phyloP scores from a whole-genome alignment of 2,329 filamentous ascomycete species.

The Fusarium succisae region DNA sequence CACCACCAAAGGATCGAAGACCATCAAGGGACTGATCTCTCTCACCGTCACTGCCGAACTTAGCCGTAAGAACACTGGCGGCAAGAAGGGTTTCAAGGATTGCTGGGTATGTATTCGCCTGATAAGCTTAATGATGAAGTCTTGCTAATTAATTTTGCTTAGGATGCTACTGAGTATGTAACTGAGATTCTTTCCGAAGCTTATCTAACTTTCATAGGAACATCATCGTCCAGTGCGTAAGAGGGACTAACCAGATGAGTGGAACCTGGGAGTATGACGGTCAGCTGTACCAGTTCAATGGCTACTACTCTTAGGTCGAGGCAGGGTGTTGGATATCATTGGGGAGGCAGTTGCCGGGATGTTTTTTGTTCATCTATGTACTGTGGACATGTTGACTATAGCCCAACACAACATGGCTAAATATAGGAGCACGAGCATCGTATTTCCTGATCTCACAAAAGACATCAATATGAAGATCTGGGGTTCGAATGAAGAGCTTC shows the following conservation, averaged over 20 bases:
- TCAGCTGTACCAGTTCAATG: not conserved
- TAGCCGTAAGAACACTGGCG: not conserved
- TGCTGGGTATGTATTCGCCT: not conserved
- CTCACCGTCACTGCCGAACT: not conserved
- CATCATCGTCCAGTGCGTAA: not conserved
- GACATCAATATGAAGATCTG: too few relatives aligned
- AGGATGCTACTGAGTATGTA: conserved; percentile 1
- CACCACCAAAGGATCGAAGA: not conserved
- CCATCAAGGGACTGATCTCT: not conserved
- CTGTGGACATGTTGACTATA: rapidly evolving
- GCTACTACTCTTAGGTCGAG: not conserved
- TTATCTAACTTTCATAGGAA: not conserved
- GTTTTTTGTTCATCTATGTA: rapidly evolving
- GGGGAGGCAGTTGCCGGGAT: not conserved
- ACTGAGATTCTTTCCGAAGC: rapidly evolving
- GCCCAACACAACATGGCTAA: rapidly evolving
- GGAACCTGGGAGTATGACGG: not conserved
- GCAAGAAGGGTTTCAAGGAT: not conserved
- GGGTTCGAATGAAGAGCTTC: rapidly evolving
- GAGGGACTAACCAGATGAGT: not conserved
- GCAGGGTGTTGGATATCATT: rapidly evolving
- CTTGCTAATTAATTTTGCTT: rapidly evolving
- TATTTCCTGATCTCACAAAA: not conserved
- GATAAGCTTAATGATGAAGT: too few relatives aligned
- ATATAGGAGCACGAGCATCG: rapidly evolving